Evolutionary conservation across 176 grass and related monocot species (phyloP).

Genomic region (Olyra latifolia): DNA sequence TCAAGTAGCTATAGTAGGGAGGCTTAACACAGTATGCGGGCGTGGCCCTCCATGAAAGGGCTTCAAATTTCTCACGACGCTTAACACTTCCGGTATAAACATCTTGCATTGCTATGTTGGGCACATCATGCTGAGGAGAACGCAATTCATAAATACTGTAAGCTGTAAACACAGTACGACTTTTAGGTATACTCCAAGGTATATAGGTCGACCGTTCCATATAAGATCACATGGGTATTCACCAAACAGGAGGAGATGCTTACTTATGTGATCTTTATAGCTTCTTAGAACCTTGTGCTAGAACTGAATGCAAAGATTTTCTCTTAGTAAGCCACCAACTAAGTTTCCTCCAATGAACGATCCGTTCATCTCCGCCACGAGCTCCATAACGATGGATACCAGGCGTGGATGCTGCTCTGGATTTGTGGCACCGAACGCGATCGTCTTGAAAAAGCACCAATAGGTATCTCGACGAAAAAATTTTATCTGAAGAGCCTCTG

Average conservation of each 20-base stretch:
- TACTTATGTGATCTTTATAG: background rate
- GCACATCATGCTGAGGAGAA: background rate
- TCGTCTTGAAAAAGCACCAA: conserved; percentile 15
- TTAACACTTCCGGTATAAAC: background rate
- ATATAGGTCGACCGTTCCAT: background rate
- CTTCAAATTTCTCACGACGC: background rate
- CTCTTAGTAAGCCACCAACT: background rate
- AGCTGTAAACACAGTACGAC: background rate
- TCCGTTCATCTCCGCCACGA: background rate
- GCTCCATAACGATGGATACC: background rate
- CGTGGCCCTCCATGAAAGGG: background rate
- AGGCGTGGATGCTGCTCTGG: background rate
- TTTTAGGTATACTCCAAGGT: background rate
- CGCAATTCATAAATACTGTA: no score
- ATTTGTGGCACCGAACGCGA: conserved; percentile 14
- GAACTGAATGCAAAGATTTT: background rate
- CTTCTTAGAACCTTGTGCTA: background rate
- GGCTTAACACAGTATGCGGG: no score
- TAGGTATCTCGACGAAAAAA: background rate
- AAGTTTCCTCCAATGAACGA: background rate
- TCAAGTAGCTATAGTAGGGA: background rate
- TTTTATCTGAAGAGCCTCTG: background rate
- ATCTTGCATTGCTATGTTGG: background rate
- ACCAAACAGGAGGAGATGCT: background rate
- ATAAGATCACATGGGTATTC: background rate